Evolutionary conservation across 2,329 filamentous ascomycete species (phyloP).

Genomic region (Ambrosiella cleistominuta): DNA sequence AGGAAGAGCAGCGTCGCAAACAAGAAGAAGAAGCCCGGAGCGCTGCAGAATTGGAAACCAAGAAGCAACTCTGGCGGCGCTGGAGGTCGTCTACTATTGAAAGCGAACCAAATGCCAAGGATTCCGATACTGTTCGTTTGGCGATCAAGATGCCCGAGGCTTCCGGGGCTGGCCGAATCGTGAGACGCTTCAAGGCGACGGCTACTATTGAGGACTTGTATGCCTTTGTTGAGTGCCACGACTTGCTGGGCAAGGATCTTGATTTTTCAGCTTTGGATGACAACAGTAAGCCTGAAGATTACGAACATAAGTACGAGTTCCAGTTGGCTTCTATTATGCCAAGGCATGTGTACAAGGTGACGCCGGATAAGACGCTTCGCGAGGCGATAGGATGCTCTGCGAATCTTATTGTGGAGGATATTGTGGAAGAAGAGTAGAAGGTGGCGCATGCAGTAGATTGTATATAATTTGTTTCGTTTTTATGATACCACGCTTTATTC

Average conservation of each 20-base stretch:
- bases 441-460: neutral
- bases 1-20: constrained; percentile 34
- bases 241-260: constrained; percentile 31
- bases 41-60: constrained; percentile 30
- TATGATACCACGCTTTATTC: neutral
- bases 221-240: constrained; percentile 87
- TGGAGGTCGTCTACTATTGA: constrained; percentile 58
- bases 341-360: constrained; percentile 58
- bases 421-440: constrained; percentile 16
- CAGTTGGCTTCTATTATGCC: constrained; percentile 73
- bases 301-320: constrained; percentile 72
- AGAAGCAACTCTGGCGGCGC: constrained; percentile 50
- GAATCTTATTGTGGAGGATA: constrained; percentile 73
- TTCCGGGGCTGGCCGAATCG: constrained; percentile 50
- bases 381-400: constrained; percentile 65
- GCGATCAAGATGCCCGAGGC: constrained; percentile 45
- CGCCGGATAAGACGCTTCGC: constrained; percentile 45
- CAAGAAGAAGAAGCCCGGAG: constrained; percentile 49
- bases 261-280: constrained; percentile 18
- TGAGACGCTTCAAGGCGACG: constrained; percentile 54
- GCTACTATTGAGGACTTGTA: constrained; percentile 75
- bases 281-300: constrained; percentile 39
- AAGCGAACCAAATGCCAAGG: constrained; percentile 45
- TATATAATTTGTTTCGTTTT: neutral
- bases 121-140: constrained; percentile 55